A percentile compares a stretch with the other conserved stretches of the same genome.
Evolutionary conservation across 1,284 basidiomycete genomes (phyloP).

Genomic region (Puccinia horiana): DNA sequence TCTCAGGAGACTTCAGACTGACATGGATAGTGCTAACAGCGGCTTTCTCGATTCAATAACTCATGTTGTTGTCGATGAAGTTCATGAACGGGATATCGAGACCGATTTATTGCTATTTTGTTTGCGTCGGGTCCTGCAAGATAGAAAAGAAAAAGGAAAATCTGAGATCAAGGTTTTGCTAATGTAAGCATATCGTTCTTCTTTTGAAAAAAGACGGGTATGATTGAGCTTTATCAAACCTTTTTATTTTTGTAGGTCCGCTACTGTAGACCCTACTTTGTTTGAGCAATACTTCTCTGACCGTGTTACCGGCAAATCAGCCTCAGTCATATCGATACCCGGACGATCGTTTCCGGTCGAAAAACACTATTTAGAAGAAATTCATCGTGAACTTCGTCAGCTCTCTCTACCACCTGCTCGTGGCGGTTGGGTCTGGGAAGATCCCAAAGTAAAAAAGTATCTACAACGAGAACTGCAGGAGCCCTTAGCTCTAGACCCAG

Average conservation of each 20-base stretch:
- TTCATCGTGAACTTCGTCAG: slow-evolving; percentile 64
- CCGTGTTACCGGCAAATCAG: slow-evolving; percentile 65
- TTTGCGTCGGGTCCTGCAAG: slow-evolving; percentile 77
- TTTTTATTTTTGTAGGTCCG: slow-evolving; percentile 63
- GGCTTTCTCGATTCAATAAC: slow-evolving; percentile 75
- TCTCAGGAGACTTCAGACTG: slow-evolving; percentile 80
- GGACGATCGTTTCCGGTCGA: slow-evolving; percentile 87
- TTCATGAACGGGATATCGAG: slow-evolving; percentile 93
- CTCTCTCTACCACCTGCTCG: slow-evolving; percentile 55
- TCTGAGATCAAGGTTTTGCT: slow-evolving; percentile 83
- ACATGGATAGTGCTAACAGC: slow-evolving; percentile 64
- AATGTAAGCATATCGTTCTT: slow-evolving; percentile 63
- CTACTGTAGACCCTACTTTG: slow-evolving; percentile 85
- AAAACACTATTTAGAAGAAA: slow-evolving; percentile 80
- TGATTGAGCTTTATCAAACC: neutral
- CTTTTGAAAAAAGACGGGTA: neutral
- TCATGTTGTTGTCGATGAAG: slow-evolving; percentile 92
- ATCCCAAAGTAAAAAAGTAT: slow-evolving; percentile 77
- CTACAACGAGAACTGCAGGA: slow-evolving; percentile 70
- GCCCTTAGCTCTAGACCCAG: slow-evolving; percentile 51
- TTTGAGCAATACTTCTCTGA: slow-evolving; percentile 85
- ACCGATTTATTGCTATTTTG: slow-evolving; percentile 90
- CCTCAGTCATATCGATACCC: slow-evolving; percentile 80
- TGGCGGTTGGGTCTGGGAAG: slow-evolving; percentile 71
- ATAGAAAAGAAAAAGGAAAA: slow-evolving; percentile 69